Evolutionary conservation across 1,139 yeast genomes (phyloP), one percentile per base, ranked within the genome.

Genomic region (Saccharomycopsis phalli): DNA sequence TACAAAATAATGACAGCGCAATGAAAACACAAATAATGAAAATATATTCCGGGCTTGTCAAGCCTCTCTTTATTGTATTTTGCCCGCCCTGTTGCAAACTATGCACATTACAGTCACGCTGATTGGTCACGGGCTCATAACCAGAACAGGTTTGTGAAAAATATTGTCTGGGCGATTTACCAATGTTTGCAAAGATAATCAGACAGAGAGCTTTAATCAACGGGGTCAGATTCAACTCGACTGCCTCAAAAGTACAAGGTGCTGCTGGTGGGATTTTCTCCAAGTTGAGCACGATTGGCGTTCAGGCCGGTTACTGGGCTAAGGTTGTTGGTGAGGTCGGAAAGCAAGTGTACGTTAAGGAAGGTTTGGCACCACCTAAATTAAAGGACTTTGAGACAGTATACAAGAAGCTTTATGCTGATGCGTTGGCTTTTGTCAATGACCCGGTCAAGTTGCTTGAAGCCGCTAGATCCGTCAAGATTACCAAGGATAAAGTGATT

Each of bases 331-430:
- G 76, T 51, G 96, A 91, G 67, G 65, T 91, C 53, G 83, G 87
- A 47, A 91, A 88, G 68, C 82, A 82, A 61, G 83, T 91, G 49
- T 88, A 87, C 74, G 68, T 80, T 58, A 81, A 82, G 63, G 98
- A 91, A 69, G 94, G 88, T 49, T 70, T 91, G 56, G 84, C 94
- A 49, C 97, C 97, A 51, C 98, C 98, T 56, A 62, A 87, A 35
- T 57, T 71, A 47, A 74, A 76, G 48, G 88, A 87, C 61, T 73
- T 91, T 69, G 81, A 83, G 68, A 67, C 74, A 52, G 86, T 82
- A 36, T 87, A 82, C 71, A 68, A 75, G 53, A 60, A 63, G 40
- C 56, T 75, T 42, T 67, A 68, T 62, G 60, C 62, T 44, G 62
- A 62, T 47, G 58, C 63, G 26, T 47, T 66, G 36, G 49, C 57